A percentile compares a stretch with the other conserved stretches of the same genome.
Conservation (phyloP, 225 moss, liverwort and hornwort species). For the Physcomitrellopsis africana region DNA sequence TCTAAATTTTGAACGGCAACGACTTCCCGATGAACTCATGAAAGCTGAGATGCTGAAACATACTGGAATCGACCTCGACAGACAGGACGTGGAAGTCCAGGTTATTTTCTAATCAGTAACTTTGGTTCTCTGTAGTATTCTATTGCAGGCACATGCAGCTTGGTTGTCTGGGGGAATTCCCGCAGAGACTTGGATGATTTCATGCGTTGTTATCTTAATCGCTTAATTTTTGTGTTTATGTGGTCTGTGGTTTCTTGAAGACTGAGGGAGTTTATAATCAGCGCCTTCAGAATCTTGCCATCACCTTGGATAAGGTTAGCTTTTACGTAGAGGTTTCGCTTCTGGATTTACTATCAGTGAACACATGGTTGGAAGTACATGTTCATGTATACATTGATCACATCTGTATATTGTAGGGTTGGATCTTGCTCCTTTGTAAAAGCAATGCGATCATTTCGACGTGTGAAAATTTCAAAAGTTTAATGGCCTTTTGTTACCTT, state of each 20-base stretch:
- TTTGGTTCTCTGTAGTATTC: constrained; percentile 17
- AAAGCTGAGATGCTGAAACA: constrained; percentile 73
- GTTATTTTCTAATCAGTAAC: constrained; percentile 44
- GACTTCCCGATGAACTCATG: constrained; percentile 94
- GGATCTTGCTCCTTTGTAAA: no score
- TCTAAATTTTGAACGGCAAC: constrained; percentile 82
- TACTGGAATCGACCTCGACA: constrained; percentile 74
- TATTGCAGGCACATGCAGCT: background rate
- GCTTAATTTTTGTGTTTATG: constrained; percentile 1
- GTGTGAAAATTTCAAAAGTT: background rate
- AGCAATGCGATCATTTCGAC: background rate
- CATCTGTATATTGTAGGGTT: no score
- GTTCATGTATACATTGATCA: no score
- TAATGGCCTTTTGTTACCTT: constrained; percentile 8
- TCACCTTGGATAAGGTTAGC: constrained; percentile 95
- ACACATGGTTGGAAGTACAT: background rate
- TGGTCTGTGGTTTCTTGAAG: constrained; percentile 47
- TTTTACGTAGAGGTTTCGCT: background rate
- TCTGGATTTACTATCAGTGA: background rate
- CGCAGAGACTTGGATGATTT: constrained; percentile 21
- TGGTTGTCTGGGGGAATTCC: background rate
- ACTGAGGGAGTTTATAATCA: constrained; percentile 97
- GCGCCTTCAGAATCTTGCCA: constrained; percentile 94
- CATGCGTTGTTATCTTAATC: background rate
- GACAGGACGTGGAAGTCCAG: constrained; percentile 89